Conservation (phyloP, 495 filamentous ascomycete species). For the Neurospora sp. region DNA sequence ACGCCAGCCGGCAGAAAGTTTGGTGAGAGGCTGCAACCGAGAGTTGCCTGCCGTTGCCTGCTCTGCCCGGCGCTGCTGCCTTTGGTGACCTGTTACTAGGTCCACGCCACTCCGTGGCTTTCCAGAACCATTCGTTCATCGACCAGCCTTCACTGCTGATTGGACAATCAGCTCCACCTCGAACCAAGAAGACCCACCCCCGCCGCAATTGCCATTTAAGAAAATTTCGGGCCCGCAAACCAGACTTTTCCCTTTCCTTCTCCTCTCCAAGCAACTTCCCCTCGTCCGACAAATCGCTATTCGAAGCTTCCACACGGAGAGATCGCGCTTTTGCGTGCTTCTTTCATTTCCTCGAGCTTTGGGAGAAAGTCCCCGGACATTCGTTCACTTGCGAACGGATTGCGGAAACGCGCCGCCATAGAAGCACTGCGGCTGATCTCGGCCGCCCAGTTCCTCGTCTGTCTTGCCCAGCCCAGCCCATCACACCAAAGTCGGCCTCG, state of each 20-base stretch:
- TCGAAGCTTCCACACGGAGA: constrained; percentile 96
- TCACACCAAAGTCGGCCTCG: constrained; percentile 23
- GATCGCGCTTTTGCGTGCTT: constrained; percentile 27
- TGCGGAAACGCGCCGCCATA: constrained; percentile 99
- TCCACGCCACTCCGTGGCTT: neutral
- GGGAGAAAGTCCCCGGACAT: constrained; percentile 99
- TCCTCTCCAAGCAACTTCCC: constrained; percentile 45
- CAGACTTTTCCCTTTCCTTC: constrained; percentile 22
- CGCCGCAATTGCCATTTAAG: constrained; percentile 2
- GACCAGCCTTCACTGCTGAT: neutral
- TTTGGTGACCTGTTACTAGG: neutral
- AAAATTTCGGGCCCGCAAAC: constrained; percentile 14
- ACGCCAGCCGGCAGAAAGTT: neutral
- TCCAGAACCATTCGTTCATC: neutral
- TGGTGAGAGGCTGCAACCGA: neutral
- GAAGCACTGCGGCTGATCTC: constrained; percentile 70
- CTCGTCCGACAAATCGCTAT: constrained; percentile 99
- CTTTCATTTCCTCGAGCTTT: constrained; percentile 51
- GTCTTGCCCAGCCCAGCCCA: constrained; percentile 34
- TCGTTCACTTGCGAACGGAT: constrained; percentile 40
- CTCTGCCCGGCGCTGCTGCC: neutral
- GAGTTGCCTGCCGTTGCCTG: neutral
- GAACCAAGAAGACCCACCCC: neutral
- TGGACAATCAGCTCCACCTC: neutral
- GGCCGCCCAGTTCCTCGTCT: constrained; percentile 51